A percentile compares a stretch with the other conserved stretches of the same genome.
phyloP scores from a whole-genome alignment of 208 protist genomes.

The Hexamita inflata region DNA sequence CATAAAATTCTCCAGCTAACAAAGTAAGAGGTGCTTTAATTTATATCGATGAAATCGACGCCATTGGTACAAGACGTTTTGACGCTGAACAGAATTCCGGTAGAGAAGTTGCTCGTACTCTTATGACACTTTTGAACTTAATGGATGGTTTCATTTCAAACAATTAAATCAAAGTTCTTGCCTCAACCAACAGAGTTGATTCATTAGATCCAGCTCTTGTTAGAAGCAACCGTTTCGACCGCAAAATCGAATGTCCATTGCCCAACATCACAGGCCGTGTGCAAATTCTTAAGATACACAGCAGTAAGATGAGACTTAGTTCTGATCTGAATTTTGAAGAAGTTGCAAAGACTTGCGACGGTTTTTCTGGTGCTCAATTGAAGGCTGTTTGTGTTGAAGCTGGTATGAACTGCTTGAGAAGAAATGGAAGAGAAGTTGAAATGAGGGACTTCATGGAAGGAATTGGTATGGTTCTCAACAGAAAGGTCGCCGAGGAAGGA shows the following conservation, averaged over 20 bases:
- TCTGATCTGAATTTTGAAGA: constrained; percentile 94
- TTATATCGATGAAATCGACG: constrained; percentile 47
- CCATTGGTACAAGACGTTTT: constrained; percentile 43
- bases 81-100: constrained; percentile 82
- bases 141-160: constrained; percentile 84
- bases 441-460: constrained; percentile 99
- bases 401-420: constrained; percentile 94
- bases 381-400: constrained; percentile 99
- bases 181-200: constrained; percentile 97
- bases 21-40: constrained; percentile 33
- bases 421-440: constrained; percentile 47
- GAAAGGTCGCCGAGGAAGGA: constrained; percentile 93
- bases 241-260: constrained; percentile 97
- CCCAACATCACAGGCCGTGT: constrained; percentile 90
- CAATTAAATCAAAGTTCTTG: constrained; percentile 71
- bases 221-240: constrained; percentile 89
- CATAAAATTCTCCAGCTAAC: not conserved
- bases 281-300: constrained; percentile 96
- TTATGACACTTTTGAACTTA: constrained; percentile 99
- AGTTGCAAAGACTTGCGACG: constrained; percentile 80
- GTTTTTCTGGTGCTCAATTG: constrained; percentile 99
- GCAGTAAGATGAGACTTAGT: constrained; percentile 87
- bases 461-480: constrained; percentile 81
- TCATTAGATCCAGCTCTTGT: constrained; percentile 99
- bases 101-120: constrained; percentile 94